phyloP scores from a whole-genome alignment of 148 eudicot species.

The Linanthus parryae region DNA sequence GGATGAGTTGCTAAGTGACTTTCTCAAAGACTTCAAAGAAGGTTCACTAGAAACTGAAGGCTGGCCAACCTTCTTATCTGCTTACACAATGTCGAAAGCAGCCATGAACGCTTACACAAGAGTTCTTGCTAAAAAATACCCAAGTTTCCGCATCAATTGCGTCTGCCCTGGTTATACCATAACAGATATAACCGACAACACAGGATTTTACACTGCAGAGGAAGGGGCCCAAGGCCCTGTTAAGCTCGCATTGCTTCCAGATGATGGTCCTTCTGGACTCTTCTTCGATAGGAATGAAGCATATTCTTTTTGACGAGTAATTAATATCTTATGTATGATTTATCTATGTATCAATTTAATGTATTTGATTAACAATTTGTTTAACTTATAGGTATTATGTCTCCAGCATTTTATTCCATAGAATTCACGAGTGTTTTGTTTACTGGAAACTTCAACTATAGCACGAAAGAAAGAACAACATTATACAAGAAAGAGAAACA shows the following conservation, averaged over 20 bases:
- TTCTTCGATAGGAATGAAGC: constrained; percentile 31
- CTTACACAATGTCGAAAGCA: constrained; percentile 46
- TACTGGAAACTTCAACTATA: no score
- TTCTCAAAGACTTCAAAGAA: constrained; percentile 29
- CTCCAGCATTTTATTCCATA: no score
- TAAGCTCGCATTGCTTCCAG: constrained; percentile 30
- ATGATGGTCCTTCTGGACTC: constrained; percentile 32
- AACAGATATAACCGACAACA: constrained; percentile 43
- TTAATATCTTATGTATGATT: no score
- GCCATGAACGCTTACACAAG: constrained; percentile 38
- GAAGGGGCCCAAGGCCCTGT: constrained; percentile 48
- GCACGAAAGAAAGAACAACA: no score
- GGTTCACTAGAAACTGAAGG: constrained; percentile 33
- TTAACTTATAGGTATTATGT: no score
- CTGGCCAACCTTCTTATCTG: constrained; percentile 42
- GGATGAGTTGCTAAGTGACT: constrained; percentile 22
- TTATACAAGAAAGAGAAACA: no score
- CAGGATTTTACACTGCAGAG: constrained; percentile 30
- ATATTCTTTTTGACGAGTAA: no score
- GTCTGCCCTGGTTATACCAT: constrained; percentile 41
- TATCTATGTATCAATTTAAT: no score
- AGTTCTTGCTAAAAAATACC: constrained; percentile 34
- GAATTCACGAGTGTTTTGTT: no score
- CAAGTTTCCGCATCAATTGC: constrained; percentile 34
- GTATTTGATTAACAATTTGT: no score